phyloP scores from a whole-genome alignment of 2,329 filamentous ascomycete genomes.

The Epicoccum sorghinum region DNA sequence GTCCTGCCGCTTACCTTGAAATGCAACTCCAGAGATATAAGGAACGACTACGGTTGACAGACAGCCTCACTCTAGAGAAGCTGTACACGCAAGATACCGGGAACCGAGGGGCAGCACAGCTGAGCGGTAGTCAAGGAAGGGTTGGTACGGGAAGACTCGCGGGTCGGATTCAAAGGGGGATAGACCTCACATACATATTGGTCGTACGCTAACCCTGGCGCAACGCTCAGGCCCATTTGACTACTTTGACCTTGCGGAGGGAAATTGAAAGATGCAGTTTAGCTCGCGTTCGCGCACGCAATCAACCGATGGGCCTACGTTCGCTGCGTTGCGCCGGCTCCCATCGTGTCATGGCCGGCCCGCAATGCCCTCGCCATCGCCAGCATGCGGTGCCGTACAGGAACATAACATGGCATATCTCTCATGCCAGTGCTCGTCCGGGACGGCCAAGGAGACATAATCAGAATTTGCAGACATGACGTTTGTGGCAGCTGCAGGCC shows the following conservation, averaged over 20 bases:
- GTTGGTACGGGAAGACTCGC: slow-evolving; percentile 32
- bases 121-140: slow-evolving; percentile 25
- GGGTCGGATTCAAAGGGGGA: slow-evolving; percentile 40
- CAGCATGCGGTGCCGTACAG: not conserved
- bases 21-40: slow-evolving; percentile 27
- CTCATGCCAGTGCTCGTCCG: not conserved
- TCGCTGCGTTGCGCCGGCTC: slow-evolving; percentile 5
- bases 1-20: slow-evolving; percentile 43
- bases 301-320: slow-evolving; percentile 11
- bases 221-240: slow-evolving; percentile 23
- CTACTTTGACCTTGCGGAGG: slow-evolving; percentile 4
- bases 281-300: slow-evolving; percentile 13
- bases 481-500: slow-evolving; percentile 19
- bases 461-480: slow-evolving; percentile 16
- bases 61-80: slow-evolving; percentile 31
- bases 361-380: slow-evolving; percentile 1
- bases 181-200: slow-evolving; percentile 32
- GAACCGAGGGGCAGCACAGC: slow-evolving; percentile 27
- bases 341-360: not conserved
- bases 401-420: not conserved
- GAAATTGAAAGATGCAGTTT: slow-evolving; percentile 16
- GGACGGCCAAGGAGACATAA: not conserved
- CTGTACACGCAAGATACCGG: slow-evolving; percentile 19
- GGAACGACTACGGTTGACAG: slow-evolving; percentile 39
- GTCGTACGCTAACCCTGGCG: slow-evolving; percentile 34